These are phyloP conservation scores for Blastomyces silverae DNA, from an alignment of 2,329 filamentous ascomycete species.

Conservation along the genomic window DNA sequence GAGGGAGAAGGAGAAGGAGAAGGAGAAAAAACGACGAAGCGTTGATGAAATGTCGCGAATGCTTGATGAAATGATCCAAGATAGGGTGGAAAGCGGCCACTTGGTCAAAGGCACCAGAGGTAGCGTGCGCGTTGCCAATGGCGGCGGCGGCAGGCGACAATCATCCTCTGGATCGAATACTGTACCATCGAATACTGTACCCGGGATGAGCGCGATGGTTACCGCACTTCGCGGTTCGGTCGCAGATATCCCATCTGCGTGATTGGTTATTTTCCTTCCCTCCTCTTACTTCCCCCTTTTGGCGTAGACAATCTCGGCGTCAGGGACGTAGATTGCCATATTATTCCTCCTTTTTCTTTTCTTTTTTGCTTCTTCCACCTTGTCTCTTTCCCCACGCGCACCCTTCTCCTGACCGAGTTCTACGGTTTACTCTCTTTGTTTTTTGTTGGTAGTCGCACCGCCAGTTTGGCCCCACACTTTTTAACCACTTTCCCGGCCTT, in stretches of 20 bases:
- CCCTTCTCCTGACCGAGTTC: not conserved
- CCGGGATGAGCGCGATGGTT: constrained; percentile 27
- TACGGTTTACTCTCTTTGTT: not conserved
- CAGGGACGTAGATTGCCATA: not conserved
- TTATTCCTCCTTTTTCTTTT: not conserved
- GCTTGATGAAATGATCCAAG: constrained; percentile 93
- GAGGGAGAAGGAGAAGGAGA: constrained; percentile 27
- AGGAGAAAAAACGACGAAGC: constrained; percentile 55
- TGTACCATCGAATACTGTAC: constrained; percentile 24
- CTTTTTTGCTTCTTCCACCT: not conserved
- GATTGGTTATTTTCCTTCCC: constrained; percentile 5
- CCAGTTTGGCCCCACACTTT: not conserved
- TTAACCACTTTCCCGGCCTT: not conserved
- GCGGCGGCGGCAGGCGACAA: constrained; percentile 36
- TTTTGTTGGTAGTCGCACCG: not conserved
- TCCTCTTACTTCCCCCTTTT: constrained; percentile 21
- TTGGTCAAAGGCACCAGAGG: constrained; percentile 60
- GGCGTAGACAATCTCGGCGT: not conserved
- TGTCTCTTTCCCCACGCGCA: not conserved
- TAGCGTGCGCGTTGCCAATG: constrained; percentile 55
- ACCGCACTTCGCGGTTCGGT: constrained; percentile 23
- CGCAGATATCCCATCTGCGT: constrained; percentile 20
- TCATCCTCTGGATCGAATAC: constrained; percentile 27
- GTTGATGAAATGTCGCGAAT: constrained; percentile 91
- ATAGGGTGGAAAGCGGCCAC: constrained; percentile 70